Percentiles rank a stretch among this genome's conserved stretches.
These are phyloP conservation scores for Calonectria fujianensis DNA, from an alignment of 2,329 filamentous ascomycete species.

Conservation along the genomic window DNA sequence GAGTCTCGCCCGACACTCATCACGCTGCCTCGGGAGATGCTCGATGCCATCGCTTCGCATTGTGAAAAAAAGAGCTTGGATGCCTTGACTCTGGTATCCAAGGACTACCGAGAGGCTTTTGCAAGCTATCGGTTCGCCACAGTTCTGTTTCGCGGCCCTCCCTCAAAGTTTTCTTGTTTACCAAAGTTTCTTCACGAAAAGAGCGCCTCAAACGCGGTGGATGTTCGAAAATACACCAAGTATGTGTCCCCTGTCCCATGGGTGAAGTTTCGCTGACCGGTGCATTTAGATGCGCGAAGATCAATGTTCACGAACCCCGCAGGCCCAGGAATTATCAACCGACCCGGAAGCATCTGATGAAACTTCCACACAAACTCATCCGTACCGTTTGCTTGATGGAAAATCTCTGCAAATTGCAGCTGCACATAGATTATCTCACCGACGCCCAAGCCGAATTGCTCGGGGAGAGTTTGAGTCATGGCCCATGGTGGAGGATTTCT, in stretches of 20 bases:
- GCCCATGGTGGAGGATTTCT: background rate
- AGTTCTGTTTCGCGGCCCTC: background rate
- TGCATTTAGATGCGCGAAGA: background rate
- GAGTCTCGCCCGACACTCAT: background rate
- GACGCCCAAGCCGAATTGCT: background rate
- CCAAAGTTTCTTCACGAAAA: background rate
- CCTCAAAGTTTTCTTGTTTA: background rate
- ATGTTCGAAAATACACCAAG: background rate
- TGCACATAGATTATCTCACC: background rate
- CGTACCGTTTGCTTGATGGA: background rate
- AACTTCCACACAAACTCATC: background rate
- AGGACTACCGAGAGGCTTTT: background rate
- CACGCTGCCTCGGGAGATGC: background rate
- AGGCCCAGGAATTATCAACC: background rate
- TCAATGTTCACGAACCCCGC: too few species aligned
- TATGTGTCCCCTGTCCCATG: background rate
- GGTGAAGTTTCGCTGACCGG: background rate
- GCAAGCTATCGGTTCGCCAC: background rate
- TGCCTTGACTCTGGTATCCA: background rate
- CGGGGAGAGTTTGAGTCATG: background rate
- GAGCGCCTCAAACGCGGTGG: background rate
- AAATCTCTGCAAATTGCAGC: background rate
- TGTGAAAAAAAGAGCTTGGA: background rate
- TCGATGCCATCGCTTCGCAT: background rate
- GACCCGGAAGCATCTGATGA: background rate